Evolutionary conservation across 108 stramenopile species (phyloP).

Genomic region (Cylindrotheca closterium): DNA sequence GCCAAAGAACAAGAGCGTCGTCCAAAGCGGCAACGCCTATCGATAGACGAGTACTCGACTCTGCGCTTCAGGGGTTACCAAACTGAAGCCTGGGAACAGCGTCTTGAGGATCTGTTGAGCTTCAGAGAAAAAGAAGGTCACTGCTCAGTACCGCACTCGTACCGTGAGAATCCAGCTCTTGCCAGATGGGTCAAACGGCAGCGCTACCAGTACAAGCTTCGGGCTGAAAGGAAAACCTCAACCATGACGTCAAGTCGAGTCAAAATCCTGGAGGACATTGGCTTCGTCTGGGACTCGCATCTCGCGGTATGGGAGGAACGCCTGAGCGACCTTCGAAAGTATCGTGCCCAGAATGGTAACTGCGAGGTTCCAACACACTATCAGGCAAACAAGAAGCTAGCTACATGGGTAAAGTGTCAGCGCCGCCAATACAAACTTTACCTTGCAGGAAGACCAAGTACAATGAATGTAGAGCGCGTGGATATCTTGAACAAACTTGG

Average conservation of each 20-base stretch:
- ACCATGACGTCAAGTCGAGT: slow-evolving; percentile 53
- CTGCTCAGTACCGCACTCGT: slow-evolving; percentile 36
- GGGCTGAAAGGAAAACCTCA: slow-evolving; percentile 19
- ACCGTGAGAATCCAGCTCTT: slow-evolving; percentile 30
- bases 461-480: slow-evolving; percentile 45
- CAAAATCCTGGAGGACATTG: slow-evolving; percentile 37
- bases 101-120: slow-evolving; percentile 27
- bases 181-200: slow-evolving; percentile 50
- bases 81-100: slow-evolving; percentile 33
- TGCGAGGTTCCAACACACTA: slow-evolving; percentile 38
- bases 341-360: slow-evolving; percentile 18
- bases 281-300: slow-evolving; percentile 57
- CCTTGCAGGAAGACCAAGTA: slow-evolving; percentile 34
- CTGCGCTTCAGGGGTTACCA: slow-evolving; percentile 28
- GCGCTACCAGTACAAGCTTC: slow-evolving; percentile 37
- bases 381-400: slow-evolving; percentile 28
- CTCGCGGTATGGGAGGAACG: slow-evolving; percentile 33
- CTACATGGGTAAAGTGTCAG: slow-evolving; percentile 43
- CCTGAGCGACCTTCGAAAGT: slow-evolving; percentile 26
- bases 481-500: slow-evolving; percentile 38
- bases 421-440: slow-evolving; percentile 43
- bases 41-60: background rate
- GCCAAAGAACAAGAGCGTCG: too few relatives aligned
- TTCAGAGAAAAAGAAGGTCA: slow-evolving; percentile 28
- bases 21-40: too few relatives aligned